These are phyloP conservation scores for Ganoderma boninense DNA, from an alignment of 1,284 basidiomycete species.

Conservation along the genomic window DNA sequence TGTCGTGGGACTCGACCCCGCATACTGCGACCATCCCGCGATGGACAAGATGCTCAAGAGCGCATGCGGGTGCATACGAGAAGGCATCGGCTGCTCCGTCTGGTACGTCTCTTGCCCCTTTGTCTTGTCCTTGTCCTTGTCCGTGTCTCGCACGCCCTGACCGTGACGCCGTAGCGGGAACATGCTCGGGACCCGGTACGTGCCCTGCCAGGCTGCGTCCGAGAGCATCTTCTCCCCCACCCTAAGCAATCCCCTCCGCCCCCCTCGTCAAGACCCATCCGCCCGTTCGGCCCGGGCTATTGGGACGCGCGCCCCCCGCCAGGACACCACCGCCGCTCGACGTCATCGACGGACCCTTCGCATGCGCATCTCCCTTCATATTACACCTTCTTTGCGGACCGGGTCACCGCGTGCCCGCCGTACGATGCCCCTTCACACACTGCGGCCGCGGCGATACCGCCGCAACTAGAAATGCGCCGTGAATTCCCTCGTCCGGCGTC, in stretches of 20 bases:
- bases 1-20: constrained; percentile 59
- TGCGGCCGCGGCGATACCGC: constrained; percentile 7
- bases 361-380: constrained; percentile 38
- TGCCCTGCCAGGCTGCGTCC: constrained; percentile 64
- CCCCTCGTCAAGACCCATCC: constrained; percentile 40
- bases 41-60: constrained; percentile 59
- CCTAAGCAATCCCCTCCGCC: constrained; percentile 28
- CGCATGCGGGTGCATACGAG: constrained; percentile 68
- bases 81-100: constrained; percentile 68
- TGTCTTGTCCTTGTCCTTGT: constrained; percentile 6
- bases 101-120: constrained; percentile 52
- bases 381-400: constrained; percentile 57
- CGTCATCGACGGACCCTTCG: constrained; percentile 18
- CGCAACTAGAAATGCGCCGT: constrained; percentile 16
- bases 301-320: constrained; percentile 45
- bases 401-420: constrained; percentile 48
- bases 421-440: constrained; percentile 35
- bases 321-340: constrained; percentile 27
- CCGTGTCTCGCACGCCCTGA: constrained; percentile 11
- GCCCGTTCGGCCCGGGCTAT: constrained; percentile 55
- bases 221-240: constrained; percentile 52
- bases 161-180: constrained; percentile 56
- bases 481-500: constrained; percentile 23
- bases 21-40: constrained; percentile 59
- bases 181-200: constrained; percentile 66